Evolutionary conservation across 345 rosid genomes (phyloP), one percentile per base, ranked within the genome.

Genomic region (Dimocarpus longan): DNA sequence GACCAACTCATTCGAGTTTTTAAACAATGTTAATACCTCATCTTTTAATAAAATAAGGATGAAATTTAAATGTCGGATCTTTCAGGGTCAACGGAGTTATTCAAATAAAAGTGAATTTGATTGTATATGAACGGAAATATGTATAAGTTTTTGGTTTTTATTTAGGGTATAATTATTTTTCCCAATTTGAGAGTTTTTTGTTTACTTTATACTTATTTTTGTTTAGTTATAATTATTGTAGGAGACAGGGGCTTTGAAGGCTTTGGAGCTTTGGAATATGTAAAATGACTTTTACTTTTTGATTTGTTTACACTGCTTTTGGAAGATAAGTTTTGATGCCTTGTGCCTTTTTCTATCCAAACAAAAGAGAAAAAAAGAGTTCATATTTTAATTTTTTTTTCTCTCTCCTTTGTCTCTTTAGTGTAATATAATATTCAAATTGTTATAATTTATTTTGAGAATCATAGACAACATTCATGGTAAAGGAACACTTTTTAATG

Each of bases 271-370:
- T 70, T 81, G 82, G 78, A 69, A 70, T 64, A 76, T 19, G 75
- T 54, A 62, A 76, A 79, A 12, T 19, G 63, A 66, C 78, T 69
- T 79, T 81, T 76, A 79, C 82, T 83, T 76, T 86, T 74, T 32
- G 32, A 70, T 52, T 32, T 37, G 56, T 57, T 70, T 50, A 50
- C 67, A 37, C 59, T 62, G 39, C 21, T 67, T 39, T 32, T 18
- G 71, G 59, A 75, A 26, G 28, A 3, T 39, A 73, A 21, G 66
- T 39, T 54, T 16, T 57, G 75, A 76, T 40, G 70, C 79, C 63
- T 26, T 50, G 9, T 18, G 70, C 40, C 48, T 32, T 26, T 21
- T n/a, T 24, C 40, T n/a, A 19, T 40, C n/a, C 15, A 66, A 16
- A 16, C n/a, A 0, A 21, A 52, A 28, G 21, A 50, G 56, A 22